Evolutionary conservation across 306 rosid species (phyloP), one percentile per base, ranked within the genome.

Genomic region (Sicyos edulis): DNA sequence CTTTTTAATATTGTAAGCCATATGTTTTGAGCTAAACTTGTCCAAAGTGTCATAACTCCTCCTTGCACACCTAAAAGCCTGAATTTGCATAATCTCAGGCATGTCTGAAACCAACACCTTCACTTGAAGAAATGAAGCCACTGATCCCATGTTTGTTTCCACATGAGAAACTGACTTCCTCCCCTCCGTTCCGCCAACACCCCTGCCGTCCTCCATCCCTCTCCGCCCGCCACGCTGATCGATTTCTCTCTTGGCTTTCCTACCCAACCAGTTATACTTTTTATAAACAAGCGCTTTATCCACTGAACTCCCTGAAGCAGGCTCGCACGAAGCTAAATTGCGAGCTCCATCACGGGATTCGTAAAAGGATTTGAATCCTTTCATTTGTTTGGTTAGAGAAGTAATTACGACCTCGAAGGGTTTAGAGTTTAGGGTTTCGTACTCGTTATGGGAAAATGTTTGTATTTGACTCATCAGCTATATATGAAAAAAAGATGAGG

Each of bases 71-170:
- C 92, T 86, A 69, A 93, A 93, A 56, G 99, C 97, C 70, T 88
- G 90, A 78, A 87, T 82, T 84, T 93, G 99, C 99, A 93, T 91
- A 86, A 85, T 83, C 22, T 83, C 87, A 26, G 96, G 95, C 99
- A 93, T 88, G 72, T 93, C 99, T 14, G 92, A 75, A 4, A 86
- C 95, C 83, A 93, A 76, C 21, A 93, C 89, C 78, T 89, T 93
- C 37, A 88, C 96, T 67, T 93, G 88, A 76, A 91, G 91, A 86
- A 81, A 80, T 37, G 88, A 62, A 65, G 72, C 81, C 52, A 87
- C 92, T 44, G 97, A 87, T 13, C 78, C 78, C 79, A 86, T 80
- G 58, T 81, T 86, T 16, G 76, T 83, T 75, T 91, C 99, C 61
- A 91, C 80, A n/a, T 88, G 95, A 1, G 97, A 90, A 74, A 88